Evolutionary conservation across 345 rosid species (phyloP).

Genomic region (Moricandia arvensis): DNA sequence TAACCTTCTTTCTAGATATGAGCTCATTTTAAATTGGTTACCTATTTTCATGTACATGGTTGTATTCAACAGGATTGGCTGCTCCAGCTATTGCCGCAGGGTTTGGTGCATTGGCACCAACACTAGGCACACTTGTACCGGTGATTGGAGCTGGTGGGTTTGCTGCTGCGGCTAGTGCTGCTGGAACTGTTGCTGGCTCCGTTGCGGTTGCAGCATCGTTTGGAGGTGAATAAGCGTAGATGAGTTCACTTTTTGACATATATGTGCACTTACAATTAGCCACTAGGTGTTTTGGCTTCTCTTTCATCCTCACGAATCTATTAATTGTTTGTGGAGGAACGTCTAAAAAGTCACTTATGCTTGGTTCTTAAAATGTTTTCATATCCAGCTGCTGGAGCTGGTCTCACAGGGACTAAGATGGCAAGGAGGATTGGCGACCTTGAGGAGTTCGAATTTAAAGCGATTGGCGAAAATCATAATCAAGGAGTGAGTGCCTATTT

Average conservation of each 20-base stretch:
- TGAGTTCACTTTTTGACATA: slow-evolving; percentile 14
- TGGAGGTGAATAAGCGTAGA: slow-evolving; percentile 73
- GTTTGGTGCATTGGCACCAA: slow-evolving; percentile 90
- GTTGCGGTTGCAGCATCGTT: slow-evolving; percentile 99
- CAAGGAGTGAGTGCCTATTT: slow-evolving; percentile 47
- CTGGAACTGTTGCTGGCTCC: slow-evolving; percentile 95
- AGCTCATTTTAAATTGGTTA: neutral
- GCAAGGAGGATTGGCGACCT: slow-evolving; percentile 85
- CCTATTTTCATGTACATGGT: slow-evolving; percentile 1
- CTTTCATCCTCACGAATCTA: slow-evolving; percentile 15
- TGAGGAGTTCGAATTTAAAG: slow-evolving; percentile 89
- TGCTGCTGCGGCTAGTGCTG: slow-evolving; percentile 96
- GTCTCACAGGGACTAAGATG: slow-evolving; percentile 96
- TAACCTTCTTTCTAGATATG: neutral
- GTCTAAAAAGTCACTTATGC: neutral
- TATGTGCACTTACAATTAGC: slow-evolving; percentile 14
- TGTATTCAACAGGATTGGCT: slow-evolving; percentile 68
- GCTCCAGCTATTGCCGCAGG: slow-evolving; percentile 99
- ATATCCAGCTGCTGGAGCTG: slow-evolving; percentile 93
- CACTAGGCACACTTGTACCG: slow-evolving; percentile 82
- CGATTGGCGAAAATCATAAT: slow-evolving; percentile 78
- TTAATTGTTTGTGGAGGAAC: neutral
- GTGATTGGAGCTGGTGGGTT: slow-evolving; percentile 97
- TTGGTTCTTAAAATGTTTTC: neutral
- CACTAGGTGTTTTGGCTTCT: slow-evolving; percentile 24